phyloP scores from a whole-genome alignment of 2,329 filamentous ascomycete species.

The Exophiala xenobiotica region DNA sequence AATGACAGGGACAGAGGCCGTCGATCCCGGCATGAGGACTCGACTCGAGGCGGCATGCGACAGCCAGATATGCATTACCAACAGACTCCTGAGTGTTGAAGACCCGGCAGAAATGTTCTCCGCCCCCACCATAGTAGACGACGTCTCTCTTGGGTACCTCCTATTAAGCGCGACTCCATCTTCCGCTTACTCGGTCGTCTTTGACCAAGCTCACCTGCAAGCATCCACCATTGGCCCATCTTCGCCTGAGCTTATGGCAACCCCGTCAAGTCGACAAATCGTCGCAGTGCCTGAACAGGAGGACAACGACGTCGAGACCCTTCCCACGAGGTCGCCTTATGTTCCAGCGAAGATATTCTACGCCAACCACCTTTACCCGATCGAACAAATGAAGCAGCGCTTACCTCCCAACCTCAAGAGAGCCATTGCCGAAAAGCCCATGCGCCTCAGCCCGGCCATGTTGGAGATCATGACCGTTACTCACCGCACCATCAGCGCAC shows the following conservation, averaged over 20 bases:
- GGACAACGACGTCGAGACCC: slow-evolving; percentile 26
- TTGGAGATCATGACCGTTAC: slow-evolving; percentile 49
- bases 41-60: slow-evolving; percentile 58
- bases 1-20: slow-evolving; percentile 36
- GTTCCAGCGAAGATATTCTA: slow-evolving; percentile 27
- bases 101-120: slow-evolving; percentile 41
- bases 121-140: slow-evolving; percentile 53
- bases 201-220: slow-evolving; percentile 48
- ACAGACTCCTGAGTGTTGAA: slow-evolving; percentile 46
- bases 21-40: slow-evolving; percentile 55
- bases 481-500: slow-evolving; percentile 47
- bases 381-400: slow-evolving; percentile 28
- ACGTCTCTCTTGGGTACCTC: slow-evolving; percentile 59
- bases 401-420: slow-evolving; percentile 44
- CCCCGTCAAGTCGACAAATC: slow-evolving; percentile 22
- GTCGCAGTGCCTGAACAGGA: slow-evolving; percentile 6
- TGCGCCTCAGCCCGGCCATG: slow-evolving; percentile 49
- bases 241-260: slow-evolving; percentile 14
- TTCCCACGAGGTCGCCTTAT: slow-evolving; percentile 44
- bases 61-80: slow-evolving; percentile 48
- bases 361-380: slow-evolving; percentile 18
- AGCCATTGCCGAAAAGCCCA: slow-evolving; percentile 44
- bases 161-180: slow-evolving; percentile 51
- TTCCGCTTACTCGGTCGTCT: slow-evolving; percentile 51
- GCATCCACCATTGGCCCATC: slow-evolving; percentile 12